Conservation (phyloP, 257 asterid species). For the Solanum rostratum region DNA sequence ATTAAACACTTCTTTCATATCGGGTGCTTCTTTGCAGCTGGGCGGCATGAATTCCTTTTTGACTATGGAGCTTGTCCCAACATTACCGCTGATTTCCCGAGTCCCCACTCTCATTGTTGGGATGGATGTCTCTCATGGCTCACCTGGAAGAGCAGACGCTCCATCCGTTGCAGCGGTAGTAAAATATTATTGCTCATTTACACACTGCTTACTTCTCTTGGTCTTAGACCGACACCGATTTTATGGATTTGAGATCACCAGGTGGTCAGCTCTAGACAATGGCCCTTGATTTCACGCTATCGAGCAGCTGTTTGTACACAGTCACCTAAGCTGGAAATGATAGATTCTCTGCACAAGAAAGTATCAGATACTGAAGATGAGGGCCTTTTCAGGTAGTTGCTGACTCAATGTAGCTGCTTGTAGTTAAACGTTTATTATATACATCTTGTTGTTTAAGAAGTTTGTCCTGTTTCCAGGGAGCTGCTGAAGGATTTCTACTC, state of each 20-base stretch:
- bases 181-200: background rate
- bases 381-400: conserved; percentile 50
- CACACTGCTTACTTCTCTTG: background rate
- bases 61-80: conserved; percentile 18
- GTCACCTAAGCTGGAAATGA: conserved; percentile 55
- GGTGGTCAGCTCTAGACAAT: conserved; percentile 64
- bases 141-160: conserved; percentile 62
- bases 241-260: conserved; percentile 2
- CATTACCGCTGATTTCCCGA: conserved; percentile 27
- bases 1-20: background rate
- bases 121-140: conserved; percentile 88
- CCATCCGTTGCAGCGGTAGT: conserved; percentile 72
- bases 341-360: conserved; percentile 36
- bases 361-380: conserved; percentile 26
- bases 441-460: background rate
- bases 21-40: conserved; percentile 28
- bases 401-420: background rate
- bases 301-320: conserved; percentile 67
- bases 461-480: conserved; percentile 28
- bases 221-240: background rate
- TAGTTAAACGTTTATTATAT: background rate
- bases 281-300: conserved; percentile 60
- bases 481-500: conserved; percentile 33
- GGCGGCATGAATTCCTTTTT: conserved; percentile 62
- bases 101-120: conserved; percentile 59